phyloP scores from a whole-genome alignment of 1,139 yeast genomes.

The Taphrina flavorubra region DNA sequence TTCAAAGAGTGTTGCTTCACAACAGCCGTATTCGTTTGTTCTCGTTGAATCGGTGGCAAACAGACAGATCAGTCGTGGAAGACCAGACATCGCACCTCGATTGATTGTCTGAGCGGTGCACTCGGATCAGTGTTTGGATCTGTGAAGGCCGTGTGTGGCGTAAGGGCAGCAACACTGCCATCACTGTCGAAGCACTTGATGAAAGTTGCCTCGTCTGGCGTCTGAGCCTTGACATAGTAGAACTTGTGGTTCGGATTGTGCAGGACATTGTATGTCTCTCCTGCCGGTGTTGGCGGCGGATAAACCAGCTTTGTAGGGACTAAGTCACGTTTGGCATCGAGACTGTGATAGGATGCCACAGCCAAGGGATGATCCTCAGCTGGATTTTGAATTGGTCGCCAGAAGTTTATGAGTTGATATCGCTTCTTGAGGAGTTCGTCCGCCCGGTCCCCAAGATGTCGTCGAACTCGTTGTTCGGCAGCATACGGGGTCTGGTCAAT shows the following conservation, averaged over 20 bases:
- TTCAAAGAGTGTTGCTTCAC: too few relatives aligned
- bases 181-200: slow-evolving; percentile 48
- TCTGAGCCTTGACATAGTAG: slow-evolving; percentile 47
- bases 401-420: slow-evolving; percentile 48
- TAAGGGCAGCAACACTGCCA: slow-evolving; percentile 10
- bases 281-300: slow-evolving; percentile 46
- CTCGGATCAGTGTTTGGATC: slow-evolving; percentile 46
- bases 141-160: slow-evolving; percentile 48
- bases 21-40: too few relatives aligned
- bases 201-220: slow-evolving; percentile 46
- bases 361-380: slow-evolving; percentile 47
- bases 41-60: background rate
- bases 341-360: slow-evolving; percentile 45
- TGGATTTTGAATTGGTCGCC: slow-evolving; percentile 47
- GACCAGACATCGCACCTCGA: slow-evolving; percentile 48
- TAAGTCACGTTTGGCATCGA: slow-evolving; percentile 44
- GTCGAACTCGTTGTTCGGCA: slow-evolving; percentile 46
- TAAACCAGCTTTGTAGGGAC: slow-evolving; percentile 44
- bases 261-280: slow-evolving; percentile 47
- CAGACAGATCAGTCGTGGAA: slow-evolving; percentile 42
- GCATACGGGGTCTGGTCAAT: slow-evolving; percentile 48
- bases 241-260: slow-evolving; percentile 47
- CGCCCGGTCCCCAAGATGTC: slow-evolving; percentile 47
- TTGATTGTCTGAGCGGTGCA: slow-evolving; percentile 48
- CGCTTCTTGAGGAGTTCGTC: slow-evolving; percentile 45